Percentiles rank a stretch among this genome's conserved stretches.
Evolutionary conservation across 108 stramenopile species (phyloP).

Genomic region (Cyclotella kingstonii): DNA sequence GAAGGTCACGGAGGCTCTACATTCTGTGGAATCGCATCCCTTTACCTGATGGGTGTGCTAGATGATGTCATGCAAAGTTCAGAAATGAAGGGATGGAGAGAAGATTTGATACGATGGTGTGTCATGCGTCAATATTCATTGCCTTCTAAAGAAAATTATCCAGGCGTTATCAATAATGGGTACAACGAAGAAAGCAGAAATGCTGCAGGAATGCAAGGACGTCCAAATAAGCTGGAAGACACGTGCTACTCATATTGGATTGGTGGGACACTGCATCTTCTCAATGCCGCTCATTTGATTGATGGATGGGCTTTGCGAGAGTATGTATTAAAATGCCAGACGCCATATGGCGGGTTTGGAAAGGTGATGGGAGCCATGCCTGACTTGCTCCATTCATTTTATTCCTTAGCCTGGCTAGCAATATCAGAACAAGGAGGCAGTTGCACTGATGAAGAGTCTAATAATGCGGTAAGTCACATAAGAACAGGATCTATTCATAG

Average conservation of each 20-base stretch:
- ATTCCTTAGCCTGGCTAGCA: slow-evolving; percentile 75
- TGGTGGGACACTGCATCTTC: slow-evolving; percentile 75
- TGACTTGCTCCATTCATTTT: slow-evolving; percentile 89
- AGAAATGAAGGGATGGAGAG: slow-evolving; percentile 39
- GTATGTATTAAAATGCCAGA: slow-evolving; percentile 68
- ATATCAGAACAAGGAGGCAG: slow-evolving; percentile 23
- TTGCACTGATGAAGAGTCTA: slow-evolving; percentile 9
- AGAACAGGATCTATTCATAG: neutral
- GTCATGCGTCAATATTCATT: slow-evolving; percentile 53
- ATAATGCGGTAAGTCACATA: neutral
- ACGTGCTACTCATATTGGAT: slow-evolving; percentile 94
- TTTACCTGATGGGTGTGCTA: slow-evolving; percentile 65
- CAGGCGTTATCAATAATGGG: slow-evolving; percentile 10
- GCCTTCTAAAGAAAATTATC: neutral
- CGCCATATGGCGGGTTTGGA: slow-evolving; percentile 70
- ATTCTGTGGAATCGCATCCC: slow-evolving; percentile 79
- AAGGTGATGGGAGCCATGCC: slow-evolving; percentile 72
- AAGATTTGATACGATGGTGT: slow-evolving; percentile 71
- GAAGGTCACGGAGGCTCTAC: slow-evolving; percentile 88
- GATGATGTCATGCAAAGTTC: slow-evolving; percentile 42
- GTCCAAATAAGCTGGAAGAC: slow-evolving; percentile 85
- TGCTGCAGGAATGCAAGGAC: slow-evolving; percentile 78
- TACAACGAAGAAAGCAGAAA: slow-evolving; percentile 1
- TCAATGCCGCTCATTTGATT: slow-evolving; percentile 50
- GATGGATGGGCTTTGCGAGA: slow-evolving; percentile 49